phyloP scores from a whole-genome alignment of 208 protist genomes.

The Lotmaria passim region DNA sequence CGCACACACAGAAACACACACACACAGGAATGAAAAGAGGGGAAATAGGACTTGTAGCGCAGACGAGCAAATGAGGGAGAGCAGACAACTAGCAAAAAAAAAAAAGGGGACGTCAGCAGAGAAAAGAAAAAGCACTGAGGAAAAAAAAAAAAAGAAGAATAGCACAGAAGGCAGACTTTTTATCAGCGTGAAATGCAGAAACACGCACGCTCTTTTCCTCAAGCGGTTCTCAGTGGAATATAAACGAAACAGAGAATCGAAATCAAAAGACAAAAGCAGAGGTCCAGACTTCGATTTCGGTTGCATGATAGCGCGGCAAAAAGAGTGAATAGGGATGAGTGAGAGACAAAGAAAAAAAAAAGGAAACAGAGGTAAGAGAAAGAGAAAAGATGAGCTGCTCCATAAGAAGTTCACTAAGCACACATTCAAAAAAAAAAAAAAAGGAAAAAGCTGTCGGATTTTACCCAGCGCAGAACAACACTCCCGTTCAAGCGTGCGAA shows the following conservation, averaged over 20 bases:
- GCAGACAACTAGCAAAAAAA: background rate
- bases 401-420: background rate
- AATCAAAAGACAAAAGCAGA: no score
- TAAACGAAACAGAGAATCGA: background rate
- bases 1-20: background rate
- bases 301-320: background rate
- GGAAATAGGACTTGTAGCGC: background rate
- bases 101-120: no score
- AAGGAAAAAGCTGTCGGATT: no score
- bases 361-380: background rate
- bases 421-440: background rate
- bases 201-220: no score
- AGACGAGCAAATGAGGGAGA: background rate
- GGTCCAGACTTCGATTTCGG: no score
- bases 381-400: background rate
- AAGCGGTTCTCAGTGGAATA: background rate
- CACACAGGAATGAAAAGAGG: background rate
- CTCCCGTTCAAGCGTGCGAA: no score
- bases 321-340: background rate
- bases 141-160: constrained; percentile 4
- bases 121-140: background rate
- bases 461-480: no score
- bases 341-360: background rate
- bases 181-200: background rate
- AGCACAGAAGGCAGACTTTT: background rate